A percentile compares a stretch with the other conserved stretches of the same genome.
Conservation (phyloP, 805 yeast species). For the Teunomyces tritomae region DNA sequence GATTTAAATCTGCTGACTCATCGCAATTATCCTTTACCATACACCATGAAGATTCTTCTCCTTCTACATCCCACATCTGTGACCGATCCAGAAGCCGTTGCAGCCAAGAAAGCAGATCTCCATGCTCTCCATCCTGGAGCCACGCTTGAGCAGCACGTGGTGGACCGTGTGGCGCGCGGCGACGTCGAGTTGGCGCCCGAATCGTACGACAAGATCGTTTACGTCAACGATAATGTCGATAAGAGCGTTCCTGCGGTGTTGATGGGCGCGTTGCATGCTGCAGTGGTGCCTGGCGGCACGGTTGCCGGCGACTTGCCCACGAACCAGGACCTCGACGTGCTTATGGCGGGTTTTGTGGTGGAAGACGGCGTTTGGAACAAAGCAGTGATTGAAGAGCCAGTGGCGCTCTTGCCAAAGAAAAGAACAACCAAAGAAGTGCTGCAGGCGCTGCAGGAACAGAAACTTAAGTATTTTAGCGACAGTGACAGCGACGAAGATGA, state of each 20-base stretch:
- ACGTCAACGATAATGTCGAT: constrained; percentile 53
- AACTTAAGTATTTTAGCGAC: constrained; percentile 55
- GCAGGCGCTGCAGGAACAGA: constrained; percentile 39
- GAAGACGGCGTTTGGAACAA: constrained; percentile 50
- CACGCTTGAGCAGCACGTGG: constrained; percentile 45
- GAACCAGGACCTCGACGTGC: constrained; percentile 56
- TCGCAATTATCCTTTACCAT: not conserved
- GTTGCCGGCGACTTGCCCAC: constrained; percentile 53
- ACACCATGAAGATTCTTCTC: constrained; percentile 32
- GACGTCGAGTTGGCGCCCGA: constrained; percentile 36
- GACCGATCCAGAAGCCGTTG: constrained; percentile 50
- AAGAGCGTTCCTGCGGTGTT: constrained; percentile 47
- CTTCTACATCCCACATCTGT: constrained; percentile 69
- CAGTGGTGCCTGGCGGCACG: constrained; percentile 44
- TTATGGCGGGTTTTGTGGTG: constrained; percentile 63
- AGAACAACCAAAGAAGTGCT: constrained; percentile 29
- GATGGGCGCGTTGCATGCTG: constrained; percentile 35
- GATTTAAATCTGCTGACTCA: not conserved
- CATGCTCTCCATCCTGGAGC: constrained; percentile 24
- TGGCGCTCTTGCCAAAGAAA: constrained; percentile 32
- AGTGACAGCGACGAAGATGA: constrained; percentile 51
- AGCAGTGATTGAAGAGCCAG: constrained; percentile 38
- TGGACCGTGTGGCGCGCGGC: constrained; percentile 55
- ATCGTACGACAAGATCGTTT: constrained; percentile 45
- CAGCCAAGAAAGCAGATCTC: constrained; percentile 33